Percentiles rank a stretch among this genome's conserved stretches.
phyloP scores from a whole-genome alignment of 371 early-diverging fungal species.

The Mucor plumbeus region DNA sequence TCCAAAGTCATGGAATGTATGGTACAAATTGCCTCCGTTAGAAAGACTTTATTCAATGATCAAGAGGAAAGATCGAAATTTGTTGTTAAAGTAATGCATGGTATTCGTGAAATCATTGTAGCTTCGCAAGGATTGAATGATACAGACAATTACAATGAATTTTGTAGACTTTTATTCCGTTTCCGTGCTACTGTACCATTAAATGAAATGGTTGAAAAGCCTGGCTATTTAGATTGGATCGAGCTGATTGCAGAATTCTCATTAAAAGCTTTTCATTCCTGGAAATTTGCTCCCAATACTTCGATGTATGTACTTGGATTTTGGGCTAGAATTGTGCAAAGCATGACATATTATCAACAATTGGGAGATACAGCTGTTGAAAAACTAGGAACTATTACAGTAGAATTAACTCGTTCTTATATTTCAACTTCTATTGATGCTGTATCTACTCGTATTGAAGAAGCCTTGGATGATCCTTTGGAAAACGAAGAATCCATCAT shows the following conservation, averaged over 20 bases:
- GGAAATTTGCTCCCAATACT: constrained; percentile 71
- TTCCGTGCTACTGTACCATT: constrained; percentile 83
- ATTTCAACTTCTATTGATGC: constrained; percentile 62
- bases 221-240: constrained; percentile 77
- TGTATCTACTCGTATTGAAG: constrained; percentile 63
- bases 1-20: constrained; percentile 82
- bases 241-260: constrained; percentile 76
- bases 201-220: constrained; percentile 74
- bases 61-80: constrained; percentile 74
- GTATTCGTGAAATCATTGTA: constrained; percentile 71
- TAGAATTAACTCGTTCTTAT: constrained; percentile 57
- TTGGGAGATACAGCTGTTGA: constrained; percentile 46
- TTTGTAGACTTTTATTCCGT: constrained; percentile 82
- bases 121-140: constrained; percentile 71
- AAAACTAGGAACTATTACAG: constrained; percentile 48
- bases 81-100: constrained; percentile 72
- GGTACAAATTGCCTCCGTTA: constrained; percentile 78
- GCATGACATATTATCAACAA: constrained; percentile 61
- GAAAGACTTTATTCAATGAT: constrained; percentile 80
- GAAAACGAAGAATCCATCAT: constrained; percentile 77
- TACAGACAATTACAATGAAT: constrained; percentile 82
- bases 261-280: constrained; percentile 72
- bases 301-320: constrained; percentile 81
- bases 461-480: constrained; percentile 70
- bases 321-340: constrained; percentile 81